Percentiles rank a stretch among this genome's conserved stretches.
phyloP scores from a whole-genome alignment of 805 yeast species.

The Metschnikowia noctiluminum region DNA sequence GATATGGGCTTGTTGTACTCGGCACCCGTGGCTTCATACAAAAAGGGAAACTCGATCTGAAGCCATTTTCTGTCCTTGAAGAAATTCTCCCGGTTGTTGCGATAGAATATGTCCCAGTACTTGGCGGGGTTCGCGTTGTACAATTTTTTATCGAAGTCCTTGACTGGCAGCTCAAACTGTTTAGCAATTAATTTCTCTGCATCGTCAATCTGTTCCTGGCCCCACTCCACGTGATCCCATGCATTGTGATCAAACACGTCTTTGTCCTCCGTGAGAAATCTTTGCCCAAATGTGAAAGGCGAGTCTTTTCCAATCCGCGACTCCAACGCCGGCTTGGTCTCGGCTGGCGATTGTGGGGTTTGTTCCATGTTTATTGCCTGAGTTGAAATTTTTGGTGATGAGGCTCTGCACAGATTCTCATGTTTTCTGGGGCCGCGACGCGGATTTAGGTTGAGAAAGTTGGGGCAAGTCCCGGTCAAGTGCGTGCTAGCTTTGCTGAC shows the following conservation, averaged over 20 bases:
- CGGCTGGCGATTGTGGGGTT: slow-evolving; percentile 6
- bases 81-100: slow-evolving; percentile 86
- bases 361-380: not conserved
- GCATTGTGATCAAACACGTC: slow-evolving; percentile 94
- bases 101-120: slow-evolving; percentile 93
- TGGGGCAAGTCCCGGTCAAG: too few relatives aligned
- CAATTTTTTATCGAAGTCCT: slow-evolving; percentile 73
- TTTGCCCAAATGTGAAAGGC: slow-evolving; percentile 91
- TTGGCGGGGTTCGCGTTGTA: slow-evolving; percentile 86
- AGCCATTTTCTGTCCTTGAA: slow-evolving; percentile 97
- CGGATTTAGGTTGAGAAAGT: too few relatives aligned
- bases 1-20: slow-evolving; percentile 66
- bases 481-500: too few relatives aligned
- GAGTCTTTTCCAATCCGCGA: slow-evolving; percentile 76
- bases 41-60: slow-evolving; percentile 84
- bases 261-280: slow-evolving; percentile 64
- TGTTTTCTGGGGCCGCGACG: too few relatives aligned
- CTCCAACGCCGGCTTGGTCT: slow-evolving; percentile 41
- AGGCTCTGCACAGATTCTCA: slow-evolving; percentile 6
- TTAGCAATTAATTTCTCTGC: slow-evolving; percentile 71
- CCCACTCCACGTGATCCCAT: slow-evolving; percentile 98
- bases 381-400: slow-evolving; percentile 4
- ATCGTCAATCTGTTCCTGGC: slow-evolving; percentile 74
- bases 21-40: slow-evolving; percentile 70
- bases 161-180: slow-evolving; percentile 82